A percentile compares a stretch with the other conserved stretches of the same genome.
phyloP scores from a whole-genome alignment of 2,329 filamentous ascomycete species.

The Alternaria triticina region DNA sequence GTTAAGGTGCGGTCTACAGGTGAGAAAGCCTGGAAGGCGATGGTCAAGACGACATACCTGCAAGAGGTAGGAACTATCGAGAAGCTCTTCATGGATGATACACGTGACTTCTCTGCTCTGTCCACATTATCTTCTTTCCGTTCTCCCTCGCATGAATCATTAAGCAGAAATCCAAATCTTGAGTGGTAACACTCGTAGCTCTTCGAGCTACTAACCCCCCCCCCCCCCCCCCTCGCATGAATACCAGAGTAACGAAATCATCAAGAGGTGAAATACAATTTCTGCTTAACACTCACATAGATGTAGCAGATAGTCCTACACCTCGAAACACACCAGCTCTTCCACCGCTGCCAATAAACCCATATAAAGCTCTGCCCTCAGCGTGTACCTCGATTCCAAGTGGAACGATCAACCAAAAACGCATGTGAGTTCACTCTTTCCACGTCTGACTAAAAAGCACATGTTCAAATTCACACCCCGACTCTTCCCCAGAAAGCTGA shows the following conservation, averaged over 20 bases:
- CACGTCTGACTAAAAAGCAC: constrained; percentile 3
- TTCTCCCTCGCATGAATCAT: not conserved
- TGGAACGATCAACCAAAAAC: not conserved
- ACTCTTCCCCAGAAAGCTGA: constrained; percentile 12
- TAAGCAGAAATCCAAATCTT: no score
- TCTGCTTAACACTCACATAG: no score
- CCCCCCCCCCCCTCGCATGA: no score
- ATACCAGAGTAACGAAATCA: no score
- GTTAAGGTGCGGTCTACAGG: not conserved
- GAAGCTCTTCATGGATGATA: not conserved
- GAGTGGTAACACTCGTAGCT: no score
- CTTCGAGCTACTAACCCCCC: no score
- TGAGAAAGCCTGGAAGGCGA: constrained; percentile 1
- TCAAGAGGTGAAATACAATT: no score
- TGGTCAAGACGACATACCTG: not conserved
- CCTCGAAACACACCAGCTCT: constrained; percentile 3
- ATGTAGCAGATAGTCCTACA: constrained; percentile 1
- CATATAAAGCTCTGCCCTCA: constrained; percentile 11
- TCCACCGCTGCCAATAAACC: constrained; percentile 7
- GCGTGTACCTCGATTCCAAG: constrained; percentile 1
- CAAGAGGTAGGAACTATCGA: not conserved
- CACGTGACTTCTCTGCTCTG: not conserved
- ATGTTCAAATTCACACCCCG: not conserved
- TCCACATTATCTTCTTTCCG: not conserved
- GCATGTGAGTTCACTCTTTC: not conserved